Evolutionary conservation across 2,329 filamentous ascomycete species (phyloP), one percentile per base, ranked within the genome.

Genomic region (Hymenoscyphus fructigenus): DNA sequence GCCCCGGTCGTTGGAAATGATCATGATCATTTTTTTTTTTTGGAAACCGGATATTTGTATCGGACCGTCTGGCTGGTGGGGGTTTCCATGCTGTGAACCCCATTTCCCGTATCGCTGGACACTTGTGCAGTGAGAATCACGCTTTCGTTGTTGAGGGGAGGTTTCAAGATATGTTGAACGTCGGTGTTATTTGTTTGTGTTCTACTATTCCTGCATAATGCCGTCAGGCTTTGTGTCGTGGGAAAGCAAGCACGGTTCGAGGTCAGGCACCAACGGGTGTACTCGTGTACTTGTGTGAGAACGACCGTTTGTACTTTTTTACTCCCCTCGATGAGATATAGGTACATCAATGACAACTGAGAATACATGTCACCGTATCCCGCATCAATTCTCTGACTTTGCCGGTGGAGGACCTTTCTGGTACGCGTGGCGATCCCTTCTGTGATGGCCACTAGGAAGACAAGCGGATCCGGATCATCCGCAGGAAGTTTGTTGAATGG

Each of bases 151-250:
- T 38, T 5, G 36, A 50, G 23, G 20, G 20, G 23, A 12, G 47
- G 59, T 60, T 60, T 60, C 59, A 55, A 32, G 41, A 50, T 56
- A 60, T 60, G 59, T 60, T 53, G 59, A 53, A 59, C 59, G 44
- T 55, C 32, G 38, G 59, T 50, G 47, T 23, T 50, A 50, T 47
- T 36, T 55, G 17, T 23, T 36, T 57, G 60, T 57, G 60, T 61
- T 61, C 20, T 57, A 28, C n/a, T 14, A 41, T 50, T 50, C 44
- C n/a, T 61, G 60, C 50, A 61, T 28, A 57, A 28, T 17, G 29
- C 60, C 47, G 60, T 56, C 60, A 32, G 50, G 26, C 47, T 50
- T 23, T 50, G 47, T 50, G 47, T 50, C 10, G 47, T 50, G 44
- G 47, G n/a, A 50, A 50, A 50, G 9, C 47, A 12, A 56, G 58